Evolutionary conservation across 768 basidiomycete genomes (phyloP).

Genomic region (Tricholoma hemisulphureum): DNA sequence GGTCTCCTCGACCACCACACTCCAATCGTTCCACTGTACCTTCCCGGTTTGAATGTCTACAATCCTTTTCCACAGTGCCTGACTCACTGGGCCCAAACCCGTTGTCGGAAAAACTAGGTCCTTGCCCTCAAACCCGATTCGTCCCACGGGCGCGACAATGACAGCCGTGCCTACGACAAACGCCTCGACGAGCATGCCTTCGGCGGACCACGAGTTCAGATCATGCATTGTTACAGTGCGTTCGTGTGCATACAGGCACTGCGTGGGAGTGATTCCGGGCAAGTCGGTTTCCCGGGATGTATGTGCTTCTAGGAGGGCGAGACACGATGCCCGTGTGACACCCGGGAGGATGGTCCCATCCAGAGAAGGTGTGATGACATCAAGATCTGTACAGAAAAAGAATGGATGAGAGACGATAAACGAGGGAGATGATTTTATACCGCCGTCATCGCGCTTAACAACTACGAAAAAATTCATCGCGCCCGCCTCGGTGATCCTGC

Average conservation of each 20-base stretch:
- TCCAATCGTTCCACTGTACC: slow-evolving; percentile 63
- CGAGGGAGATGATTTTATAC: slow-evolving; percentile 29
- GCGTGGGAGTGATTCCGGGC: slow-evolving; percentile 37
- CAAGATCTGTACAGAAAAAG: slow-evolving; percentile 44
- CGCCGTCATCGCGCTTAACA: slow-evolving; percentile 56
- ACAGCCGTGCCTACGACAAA: slow-evolving; percentile 81
- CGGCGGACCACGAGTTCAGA: slow-evolving; percentile 42
- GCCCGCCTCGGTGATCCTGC: slow-evolving; percentile 56
- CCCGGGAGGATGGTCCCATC: slow-evolving; percentile 89
- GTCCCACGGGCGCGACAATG: slow-evolving; percentile 60
- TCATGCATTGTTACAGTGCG: slow-evolving; percentile 59
- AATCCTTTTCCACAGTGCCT: slow-evolving; percentile 61
- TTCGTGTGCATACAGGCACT: slow-evolving; percentile 51
- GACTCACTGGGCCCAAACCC: slow-evolving; percentile 55
- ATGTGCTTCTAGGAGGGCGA: slow-evolving; percentile 64
- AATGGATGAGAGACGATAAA: background rate
- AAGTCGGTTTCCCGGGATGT: slow-evolving; percentile 42
- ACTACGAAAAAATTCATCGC: slow-evolving; percentile 83
- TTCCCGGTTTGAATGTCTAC: slow-evolving; percentile 72
- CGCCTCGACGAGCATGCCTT: slow-evolving; percentile 65
- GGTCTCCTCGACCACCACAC: slow-evolving; percentile 30
- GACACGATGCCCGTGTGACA: slow-evolving; percentile 80
- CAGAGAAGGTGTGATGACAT: slow-evolving; percentile 79
- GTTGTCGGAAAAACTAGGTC: slow-evolving; percentile 49
- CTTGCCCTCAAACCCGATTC: slow-evolving; percentile 49